Base-by-base conservation (phyloP, 78 protist species). In the Anaeramoeba flamelloides region DNA sequence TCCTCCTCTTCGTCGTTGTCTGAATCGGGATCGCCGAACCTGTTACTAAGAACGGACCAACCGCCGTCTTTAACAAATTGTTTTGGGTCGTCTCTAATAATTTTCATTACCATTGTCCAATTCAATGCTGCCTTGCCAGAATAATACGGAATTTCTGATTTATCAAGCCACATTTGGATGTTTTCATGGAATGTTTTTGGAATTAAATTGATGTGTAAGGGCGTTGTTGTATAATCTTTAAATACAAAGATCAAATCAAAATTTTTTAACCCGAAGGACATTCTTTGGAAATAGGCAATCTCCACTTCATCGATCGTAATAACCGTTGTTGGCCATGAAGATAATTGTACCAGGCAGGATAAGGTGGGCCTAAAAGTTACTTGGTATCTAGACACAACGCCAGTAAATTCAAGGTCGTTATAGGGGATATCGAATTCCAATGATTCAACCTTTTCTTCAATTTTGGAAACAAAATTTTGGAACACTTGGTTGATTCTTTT, bases 271-370 rank as follows among this genome's bases (percentile, higher is more conserved):
- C 83, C 22, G 79, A 82, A 87, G 36, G n/a, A 32, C 4, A 92
- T 93, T 33, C 97, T 83, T 83, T 94, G 97, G 75, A 94, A 87
- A 80, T 91, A 83, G 31, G 88, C 96, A n/a, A 92, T 77, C 84
- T 93, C 95, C 39, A 94, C 84, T 65, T 93, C 97, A 32, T 79
- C 88, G 12, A 94, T 82, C 1, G 88, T 30, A 12, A 93, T n/a
- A 0, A 93, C 94, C 78, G 92, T 89, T 81, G 82, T 82, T 12
- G 97, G 97, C 76, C 74, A 76, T 64, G 91, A 95, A 2, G 75
- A 30, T 1, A 94, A 76, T 2, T 77, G 36, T 77, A 93, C 90
- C 3, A 94, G 84, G 82, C 92, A 86, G 77, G 86, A 81, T 2
- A 81, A 88, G 1, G 93, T 84, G 30, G 97, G 97, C 82, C 82